Base-by-base conservation (phyloP, 352 stramenopile species). In the Phytopythium oedochilum region DNA sequence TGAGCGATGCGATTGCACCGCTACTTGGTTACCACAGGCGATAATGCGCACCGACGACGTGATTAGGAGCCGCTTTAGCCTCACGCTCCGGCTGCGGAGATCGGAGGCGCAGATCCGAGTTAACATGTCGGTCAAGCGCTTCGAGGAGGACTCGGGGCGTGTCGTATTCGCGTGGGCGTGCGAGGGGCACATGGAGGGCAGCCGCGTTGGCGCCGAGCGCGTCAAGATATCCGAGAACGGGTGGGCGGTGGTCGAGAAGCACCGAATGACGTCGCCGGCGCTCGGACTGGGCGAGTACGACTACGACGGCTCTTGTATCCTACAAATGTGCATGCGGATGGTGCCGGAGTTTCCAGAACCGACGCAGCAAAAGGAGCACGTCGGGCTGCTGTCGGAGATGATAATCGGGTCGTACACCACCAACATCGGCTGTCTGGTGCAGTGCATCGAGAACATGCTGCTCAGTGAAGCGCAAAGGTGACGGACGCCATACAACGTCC, bases 141-240 rank as follows among this genome's bases (percentile, higher is more conserved):
- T 64, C 32, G 46, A 70, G 6, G 50, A 66, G 38, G 46, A 66
- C 11, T 20, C 28, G 10, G 22, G 63, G 12, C 63, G 63, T 10
- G 43, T 64, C 5, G 64, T 71, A 17, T 31, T 75, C 23, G 59
- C 52, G 14, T 75, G 66, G 55, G 53, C 63, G 25, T 66, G 52
- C 5, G 57, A 57, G 7, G 64, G 63, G 12, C 43, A 71, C 25
- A 66, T 34, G 0, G 59, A 69, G 46, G 66, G 63, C 3, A 34
- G 7, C 28, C 55, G 32, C 49, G 66, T 60, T 23, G 51, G 28
- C 8, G 46, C 53, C 18, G 40, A 71, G 17, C 28, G 48, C 14
- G 46, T 73, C 32, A 68, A 68, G 18, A 46, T 64, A 14, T 56
- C 50, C 12, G 66, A 71, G 26, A 55, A 58, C 26, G 66, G 62